Base-by-base conservation (phyloP, 83 land plant genomes). In the Picea engelmannii region DNA sequence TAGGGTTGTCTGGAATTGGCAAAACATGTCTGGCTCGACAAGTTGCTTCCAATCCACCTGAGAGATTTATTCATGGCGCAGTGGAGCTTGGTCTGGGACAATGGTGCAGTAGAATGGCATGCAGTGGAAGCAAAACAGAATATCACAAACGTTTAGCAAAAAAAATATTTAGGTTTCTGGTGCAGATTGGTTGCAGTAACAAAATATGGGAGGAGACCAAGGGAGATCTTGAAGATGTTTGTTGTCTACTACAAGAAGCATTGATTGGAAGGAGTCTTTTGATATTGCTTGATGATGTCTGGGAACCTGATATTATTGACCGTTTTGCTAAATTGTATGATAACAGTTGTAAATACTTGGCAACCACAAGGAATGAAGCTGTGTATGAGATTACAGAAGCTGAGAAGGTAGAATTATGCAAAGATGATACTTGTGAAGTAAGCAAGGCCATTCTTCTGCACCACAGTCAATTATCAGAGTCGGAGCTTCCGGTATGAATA, bases 1-100 rank as follows among this genome's bases (percentile, higher is more conserved):
- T 88, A 59, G 92, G 90, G n/a, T 63, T 90, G 65, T 87, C 92
- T 60, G 92, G 92, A 24, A 90, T 90, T 67, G 92, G 92, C 58
- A 90, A 90, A 79, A 87, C 90, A 38, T 85, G 92, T 66, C 87
- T 90, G 69, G 90, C 90, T 35, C 85, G 90, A 76, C 85, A 85
- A 71, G 90, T 87, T 10, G 92, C 92, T 47, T 81, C 92, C 13
- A 59, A 90, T 66, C 87, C 90, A 27, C 92, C 92, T 0, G 66
- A 21, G 23, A 81, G 62, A 58, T 90, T 90, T 74, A 47, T 52
- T 18, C 74, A 85, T 83, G 92, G 92, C 3, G 87, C 92, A 35
- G 80, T 90, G 66, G 92, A 90, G 73, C 82, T 90, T 62, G 76
- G 78, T 17, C 75, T 87, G 61, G 92, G 92, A 18, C 89, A 85